These are phyloP conservation scores for Suillus plorans DNA, from an alignment of 768 basidiomycete species.

Conservation along the genomic window DNA sequence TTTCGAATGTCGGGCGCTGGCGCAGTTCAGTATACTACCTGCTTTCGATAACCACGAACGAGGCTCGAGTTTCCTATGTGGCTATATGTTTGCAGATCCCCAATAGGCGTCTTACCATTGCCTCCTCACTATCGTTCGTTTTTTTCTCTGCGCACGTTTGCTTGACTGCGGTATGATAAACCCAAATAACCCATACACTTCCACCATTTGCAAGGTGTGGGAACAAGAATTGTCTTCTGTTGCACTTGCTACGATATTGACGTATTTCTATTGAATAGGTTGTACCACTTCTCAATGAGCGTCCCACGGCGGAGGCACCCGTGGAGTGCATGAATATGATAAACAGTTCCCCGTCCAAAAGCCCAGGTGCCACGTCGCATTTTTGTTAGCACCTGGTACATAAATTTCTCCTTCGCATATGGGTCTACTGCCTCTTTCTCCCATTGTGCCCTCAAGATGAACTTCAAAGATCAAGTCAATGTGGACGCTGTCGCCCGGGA, in stretches of 20 bases:
- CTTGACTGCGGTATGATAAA: background rate
- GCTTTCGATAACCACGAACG: background rate
- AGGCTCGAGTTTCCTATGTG: background rate
- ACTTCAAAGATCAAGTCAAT: constrained; percentile 13
- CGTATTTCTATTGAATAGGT: background rate
- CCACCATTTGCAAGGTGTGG: background rate
- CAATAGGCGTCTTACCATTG: background rate
- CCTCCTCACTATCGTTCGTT: background rate
- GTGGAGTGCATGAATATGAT: background rate
- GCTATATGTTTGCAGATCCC: background rate
- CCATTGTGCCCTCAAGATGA: constrained; percentile 10
- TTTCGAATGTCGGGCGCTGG: background rate
- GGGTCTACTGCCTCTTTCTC: background rate
- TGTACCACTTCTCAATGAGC: background rate
- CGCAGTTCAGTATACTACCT: background rate
- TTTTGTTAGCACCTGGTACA: background rate
- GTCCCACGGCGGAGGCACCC: background rate
- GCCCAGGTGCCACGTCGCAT: no score
- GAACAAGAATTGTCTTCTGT: background rate
- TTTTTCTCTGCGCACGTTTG: background rate
- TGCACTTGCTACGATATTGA: background rate
- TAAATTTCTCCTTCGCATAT: background rate
- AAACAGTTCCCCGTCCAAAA: background rate
- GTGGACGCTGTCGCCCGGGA: constrained; percentile 28
- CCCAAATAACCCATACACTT: background rate